Evolutionary conservation across 371 early-diverging fungal species (phyloP), one percentile per base, ranked within the genome.

Genomic region (Apophysomyces elegans): DNA sequence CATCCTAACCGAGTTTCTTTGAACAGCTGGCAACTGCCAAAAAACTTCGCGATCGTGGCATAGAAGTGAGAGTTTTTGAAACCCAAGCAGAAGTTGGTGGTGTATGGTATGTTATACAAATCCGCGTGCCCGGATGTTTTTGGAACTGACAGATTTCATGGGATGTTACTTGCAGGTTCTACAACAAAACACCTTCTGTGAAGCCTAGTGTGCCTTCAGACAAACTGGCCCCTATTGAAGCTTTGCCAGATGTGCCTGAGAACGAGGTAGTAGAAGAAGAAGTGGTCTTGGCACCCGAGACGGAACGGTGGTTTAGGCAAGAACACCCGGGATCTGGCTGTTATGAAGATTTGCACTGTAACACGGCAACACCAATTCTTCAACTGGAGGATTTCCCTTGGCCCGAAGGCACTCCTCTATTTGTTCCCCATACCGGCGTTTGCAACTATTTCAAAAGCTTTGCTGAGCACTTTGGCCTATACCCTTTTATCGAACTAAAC

Each of bases 41-140:
- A 38, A 50, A 68, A n/a, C 47, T 75, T 0, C 37, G 65, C 5
- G 80, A 80, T n/a, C 69, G 73, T 36, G 80, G 80, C 0, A 13
- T 80, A 1, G 44, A 73, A 21, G 77, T 80, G 14, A 71, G 62
- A 43, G 67, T 75, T n/a, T 77, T 64, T 38, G 80, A 80, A 44
- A 65, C 77, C 57, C 68, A 69, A 8, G 44, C 59, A 2, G 63
- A 59, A 5, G 58, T 77, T 9, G 80, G 80, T 32, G 80, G 80
- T 2, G 68, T 71, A 21, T 80, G 80, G 80, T 75, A 69, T 46
- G 62, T 16, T 16, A 13, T 18, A 18, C 21, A 46, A 11, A 12
- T 4, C 18, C 8, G 14, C 6, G 2, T n/a, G 36, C 16, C 35
- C 14, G 58, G n/a, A 13, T 26, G 32, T 2, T 26, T 26, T 26